Evolutionary conservation across 2,329 filamentous ascomycete species (phyloP).

Genomic region (Hymenoscyphus scutula): DNA sequence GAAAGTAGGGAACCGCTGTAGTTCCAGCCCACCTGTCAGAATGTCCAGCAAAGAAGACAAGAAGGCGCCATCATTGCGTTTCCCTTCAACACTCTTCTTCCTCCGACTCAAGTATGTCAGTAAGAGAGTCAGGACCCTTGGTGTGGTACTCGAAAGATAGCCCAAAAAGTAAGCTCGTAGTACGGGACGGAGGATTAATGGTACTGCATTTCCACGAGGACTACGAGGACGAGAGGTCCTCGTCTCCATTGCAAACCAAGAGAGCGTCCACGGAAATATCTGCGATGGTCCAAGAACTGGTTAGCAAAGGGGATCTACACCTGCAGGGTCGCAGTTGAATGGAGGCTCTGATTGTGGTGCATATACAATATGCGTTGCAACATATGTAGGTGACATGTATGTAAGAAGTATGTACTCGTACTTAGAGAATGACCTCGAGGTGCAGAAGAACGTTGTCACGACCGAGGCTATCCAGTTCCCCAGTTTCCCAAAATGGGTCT

Average conservation of each 20-base stretch:
- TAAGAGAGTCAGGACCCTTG: slow-evolving; percentile 54
- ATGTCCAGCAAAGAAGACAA: slow-evolving; percentile 41
- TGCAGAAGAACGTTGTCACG: too few species aligned
- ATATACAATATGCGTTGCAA: neutral
- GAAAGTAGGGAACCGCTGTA: slow-evolving; percentile 59
- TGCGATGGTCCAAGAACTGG: neutral
- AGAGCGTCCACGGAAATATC: neutral
- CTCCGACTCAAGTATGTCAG: slow-evolving; percentile 41
- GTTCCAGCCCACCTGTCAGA: slow-evolving; percentile 51
- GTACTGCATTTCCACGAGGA: slow-evolving; percentile 38
- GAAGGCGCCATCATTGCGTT: slow-evolving; percentile 32
- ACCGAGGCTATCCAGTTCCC: neutral
- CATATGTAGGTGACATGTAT: neutral
- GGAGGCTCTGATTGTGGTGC: neutral
- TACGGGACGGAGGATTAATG: slow-evolving; percentile 52
- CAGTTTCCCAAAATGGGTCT: too few species aligned
- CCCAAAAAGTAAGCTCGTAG: slow-evolving; percentile 59
- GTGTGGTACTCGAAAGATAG: slow-evolving; percentile 57
- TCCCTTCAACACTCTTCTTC: slow-evolving; percentile 29
- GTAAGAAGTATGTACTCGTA: neutral
- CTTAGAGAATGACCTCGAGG: neutral
- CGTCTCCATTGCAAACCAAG: neutral
- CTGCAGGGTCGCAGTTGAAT: neutral
- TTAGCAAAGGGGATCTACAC: slow-evolving; percentile 2
- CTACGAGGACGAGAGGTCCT: neutral